Base-by-base conservation (phyloP, 441 rosid genomes). In the Syzygium syzygioides region DNA sequence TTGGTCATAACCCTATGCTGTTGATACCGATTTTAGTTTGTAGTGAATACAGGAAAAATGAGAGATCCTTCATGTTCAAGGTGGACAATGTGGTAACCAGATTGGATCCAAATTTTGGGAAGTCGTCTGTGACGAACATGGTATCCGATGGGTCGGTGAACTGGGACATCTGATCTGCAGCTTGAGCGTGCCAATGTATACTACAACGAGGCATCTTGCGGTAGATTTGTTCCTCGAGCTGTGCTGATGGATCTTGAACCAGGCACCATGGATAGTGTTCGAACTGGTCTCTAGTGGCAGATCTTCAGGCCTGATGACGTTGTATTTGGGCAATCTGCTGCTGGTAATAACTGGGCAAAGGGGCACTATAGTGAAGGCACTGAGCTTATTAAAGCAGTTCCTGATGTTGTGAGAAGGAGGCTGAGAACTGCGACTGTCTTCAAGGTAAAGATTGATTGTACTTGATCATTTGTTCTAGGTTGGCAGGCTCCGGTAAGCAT, bases 201-300 rank as follows among this genome's bases (percentile, higher is more conserved):
- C 86, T 80, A 30, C 89, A 87, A 80, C 20, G 86, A 80, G 62
- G 89, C 89, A 79, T 88, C 89, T 59, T 60, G 86, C 30, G 86
- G 89, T 48, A 3, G 89, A 60, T 88, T 88, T n/a, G 80, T 88
- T 57, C 86, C 86, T 80, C 86, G 79, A 45, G 89, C 89, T 19
- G 89, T 88, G 86, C 89, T 88, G 79, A 88, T 88, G 89, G 89
- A 88, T 80, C 89, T 80, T 80, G 80, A 88, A 48, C 79, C 79
- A 5, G 60, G 89, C 55, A 80, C 89, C 85, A 88, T 88, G 89
- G 89, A 59, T 30, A 60, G 79, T 7, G 8, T 87, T 52, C 30
- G 86, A n/a, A 88, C 86, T 19, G 86, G 86, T 56, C 59, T 79
- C 1, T 87, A 48, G 3, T 86, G 89, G 26, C 86, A 80, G 55